Conservation (phyloP, 78 protist genomes). For the Reticulomyxa filosa region DNA sequence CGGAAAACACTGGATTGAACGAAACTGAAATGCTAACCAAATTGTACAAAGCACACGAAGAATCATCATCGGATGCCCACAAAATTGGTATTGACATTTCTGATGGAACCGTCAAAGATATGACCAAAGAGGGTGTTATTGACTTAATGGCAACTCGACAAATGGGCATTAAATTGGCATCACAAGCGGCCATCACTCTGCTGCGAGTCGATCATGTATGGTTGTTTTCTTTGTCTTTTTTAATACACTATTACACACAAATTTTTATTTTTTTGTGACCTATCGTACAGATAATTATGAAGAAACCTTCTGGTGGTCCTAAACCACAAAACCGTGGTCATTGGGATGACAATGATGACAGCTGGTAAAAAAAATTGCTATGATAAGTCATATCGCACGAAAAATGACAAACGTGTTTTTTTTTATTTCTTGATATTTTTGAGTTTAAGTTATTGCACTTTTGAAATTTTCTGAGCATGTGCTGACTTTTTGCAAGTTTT, state of each 20-base stretch:
- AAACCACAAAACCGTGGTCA: conserved; percentile 16
- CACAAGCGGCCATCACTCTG: conserved; percentile 85
- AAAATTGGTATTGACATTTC: neutral
- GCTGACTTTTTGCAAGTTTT: no score
- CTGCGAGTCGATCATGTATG: conserved; percentile 78
- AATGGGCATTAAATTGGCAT: conserved; percentile 45
- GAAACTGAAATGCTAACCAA: conserved; percentile 2
- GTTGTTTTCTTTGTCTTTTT: neutral
- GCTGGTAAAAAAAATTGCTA: no score
- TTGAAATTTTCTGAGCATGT: no score
- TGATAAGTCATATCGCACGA: no score
- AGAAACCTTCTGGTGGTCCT: conserved; percentile 89
- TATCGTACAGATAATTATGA: conserved; percentile 73
- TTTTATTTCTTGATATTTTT: no score
- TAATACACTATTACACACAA: neutral
- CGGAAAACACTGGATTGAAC: conserved; percentile 78
- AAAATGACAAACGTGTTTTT: no score
- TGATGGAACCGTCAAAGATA: neutral
- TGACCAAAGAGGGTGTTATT: conserved; percentile 31
- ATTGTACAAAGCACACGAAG: no score
- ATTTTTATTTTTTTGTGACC: neutral
- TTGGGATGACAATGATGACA: conserved; percentile 8
- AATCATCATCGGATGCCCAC: no score
- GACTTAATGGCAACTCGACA: conserved; percentile 51
- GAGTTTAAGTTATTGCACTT: no score